Evolutionary conservation across 352 stramenopile genomes (phyloP), one percentile per base, ranked within the genome.

Genomic region (Poterioochromonas sp.): DNA sequence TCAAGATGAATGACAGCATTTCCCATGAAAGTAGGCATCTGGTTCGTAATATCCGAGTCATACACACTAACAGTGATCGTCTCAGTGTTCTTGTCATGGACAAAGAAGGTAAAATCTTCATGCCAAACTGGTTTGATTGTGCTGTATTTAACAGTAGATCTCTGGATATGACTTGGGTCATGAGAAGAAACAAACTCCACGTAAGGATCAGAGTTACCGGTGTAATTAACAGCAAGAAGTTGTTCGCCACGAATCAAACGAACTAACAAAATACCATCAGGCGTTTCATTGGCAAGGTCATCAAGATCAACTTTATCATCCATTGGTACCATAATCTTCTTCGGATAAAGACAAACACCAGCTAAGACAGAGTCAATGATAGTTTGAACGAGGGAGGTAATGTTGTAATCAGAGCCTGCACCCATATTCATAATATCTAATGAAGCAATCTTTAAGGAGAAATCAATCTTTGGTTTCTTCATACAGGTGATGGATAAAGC

Each of bases 381-480:
- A 35, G 63, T 70, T 63, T 51, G 43, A n/a, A 83, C 77, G 29
- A 62, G 78, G 65, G 49, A 37, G 40, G 77, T 82, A 76, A 53
- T 18, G 32, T 35, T 60, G 51, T 29, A 18, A 15, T 62, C 26
- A 74, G 44, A 35, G 29, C 20, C 29, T 39, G 79, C n/a, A 32
- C 82, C 79, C 39, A 83, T 32, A 20, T 37, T 51, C 29, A n/a
- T 68, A 20, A 80, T 26, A 40, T 80, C 49, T 18, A 64, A 73
- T 44, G 69, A 70, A 12, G 58, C 78, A 5, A 84, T 62, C 62
- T 79, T 79, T 51, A 84, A 83, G 20, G 73, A 40, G 53, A 83
- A 83, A 77, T 83, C 76, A 35, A 84, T 58, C 58, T 79, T 73
- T 0, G 79, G 79, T 54, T 77, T 76, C 68, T 83, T 77, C 69